Evolutionary conservation across 768 basidiomycete species (phyloP), one percentile per base, ranked within the genome.

Genomic region (Rhodocollybia butyracea): DNA sequence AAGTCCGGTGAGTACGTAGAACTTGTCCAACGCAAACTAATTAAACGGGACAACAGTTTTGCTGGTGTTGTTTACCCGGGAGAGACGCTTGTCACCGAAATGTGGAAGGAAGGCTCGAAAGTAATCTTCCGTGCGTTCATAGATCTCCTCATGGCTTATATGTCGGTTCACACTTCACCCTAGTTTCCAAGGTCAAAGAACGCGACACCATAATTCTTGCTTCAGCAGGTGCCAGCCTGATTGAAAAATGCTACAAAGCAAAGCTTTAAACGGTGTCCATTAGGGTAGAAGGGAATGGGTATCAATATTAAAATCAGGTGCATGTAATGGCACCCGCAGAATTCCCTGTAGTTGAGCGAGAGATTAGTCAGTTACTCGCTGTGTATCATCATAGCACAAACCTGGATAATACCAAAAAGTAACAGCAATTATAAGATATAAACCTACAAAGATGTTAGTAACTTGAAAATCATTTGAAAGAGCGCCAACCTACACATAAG

Each of bases 51-150:
- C 22, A 26, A n/a, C 58, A 89, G 89, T 31, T 96, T 98, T 70
- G 84, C 89, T 0, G 94, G 93, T 3, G 85, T 92, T 2, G 93
- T 98, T 22, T 95, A 88, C 67, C 97, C 96, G 2, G 96, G 95
- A 0, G 94, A 98, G 72, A 98, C 96, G 2, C 79, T 98, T 51
- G 76, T 94, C 13, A 99, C 96, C 0, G 86, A 92, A 68, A 98
- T 98, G 96, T 99, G 97, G 97, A 97, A 94, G 68, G 94, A 97
- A 63, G 91, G 88, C 2, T 70, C 80, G 58, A 97, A 86, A 72
- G 86, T 98, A 53, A 85, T 98, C 47, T 99, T 99, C 70, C 76
- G 94, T 97, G 62, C 67, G 92, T 80, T 6, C 5, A 10, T n/a
- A n/a, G 3, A 6, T 10, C n/a, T n/a, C n/a, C n/a, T n/a, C n/a